Evolutionary conservation across 371 early-diverging fungal species (phyloP).

Genomic region (Apophysomyces variabilis): DNA sequence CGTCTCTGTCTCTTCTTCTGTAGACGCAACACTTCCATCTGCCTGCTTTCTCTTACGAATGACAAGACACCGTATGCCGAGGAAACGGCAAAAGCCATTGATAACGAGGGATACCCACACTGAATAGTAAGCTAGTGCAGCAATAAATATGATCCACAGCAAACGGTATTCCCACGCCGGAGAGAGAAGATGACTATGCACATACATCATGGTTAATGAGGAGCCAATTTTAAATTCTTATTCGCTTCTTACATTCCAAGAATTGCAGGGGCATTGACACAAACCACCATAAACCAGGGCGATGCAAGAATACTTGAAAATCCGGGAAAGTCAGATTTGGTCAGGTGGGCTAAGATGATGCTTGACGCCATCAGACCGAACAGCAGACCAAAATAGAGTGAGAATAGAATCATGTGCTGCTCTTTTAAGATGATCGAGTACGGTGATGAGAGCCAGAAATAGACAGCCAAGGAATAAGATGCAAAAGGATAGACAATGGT

Average conservation of each 20-base stretch:
- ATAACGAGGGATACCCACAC: slow-evolving; percentile 84
- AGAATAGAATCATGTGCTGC: slow-evolving; percentile 73
- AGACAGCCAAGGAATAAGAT: slow-evolving; percentile 55
- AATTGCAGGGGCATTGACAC: slow-evolving; percentile 60
- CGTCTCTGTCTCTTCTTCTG: slow-evolving; percentile 13
- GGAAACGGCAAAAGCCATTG: slow-evolving; percentile 81
- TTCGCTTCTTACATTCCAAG: slow-evolving; percentile 39
- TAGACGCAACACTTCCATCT: slow-evolving; percentile 7
- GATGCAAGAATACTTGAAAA: slow-evolving; percentile 73
- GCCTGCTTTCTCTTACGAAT: slow-evolving; percentile 49
- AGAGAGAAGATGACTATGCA: slow-evolving; percentile 16
- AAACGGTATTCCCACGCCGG: slow-evolving; percentile 18
- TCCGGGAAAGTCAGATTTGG: slow-evolving; percentile 78
- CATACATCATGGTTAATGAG: neutral
- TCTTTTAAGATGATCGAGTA: slow-evolving; percentile 61
- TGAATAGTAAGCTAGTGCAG: slow-evolving; percentile 15
- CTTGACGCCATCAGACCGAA: slow-evolving; percentile 91
- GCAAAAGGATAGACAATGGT: slow-evolving; percentile 56
- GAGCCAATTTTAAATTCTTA: neutral
- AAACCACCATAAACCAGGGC: slow-evolving; percentile 67
- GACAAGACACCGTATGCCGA: slow-evolving; percentile 83
- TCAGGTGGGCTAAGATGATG: slow-evolving; percentile 90
- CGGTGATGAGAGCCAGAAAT: slow-evolving; percentile 72
- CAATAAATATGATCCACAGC: slow-evolving; percentile 21
- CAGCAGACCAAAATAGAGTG: slow-evolving; percentile 72